Evolutionary conservation across 441 rosid species (phyloP).

Genomic region (Adansonia rubrostipa): DNA sequence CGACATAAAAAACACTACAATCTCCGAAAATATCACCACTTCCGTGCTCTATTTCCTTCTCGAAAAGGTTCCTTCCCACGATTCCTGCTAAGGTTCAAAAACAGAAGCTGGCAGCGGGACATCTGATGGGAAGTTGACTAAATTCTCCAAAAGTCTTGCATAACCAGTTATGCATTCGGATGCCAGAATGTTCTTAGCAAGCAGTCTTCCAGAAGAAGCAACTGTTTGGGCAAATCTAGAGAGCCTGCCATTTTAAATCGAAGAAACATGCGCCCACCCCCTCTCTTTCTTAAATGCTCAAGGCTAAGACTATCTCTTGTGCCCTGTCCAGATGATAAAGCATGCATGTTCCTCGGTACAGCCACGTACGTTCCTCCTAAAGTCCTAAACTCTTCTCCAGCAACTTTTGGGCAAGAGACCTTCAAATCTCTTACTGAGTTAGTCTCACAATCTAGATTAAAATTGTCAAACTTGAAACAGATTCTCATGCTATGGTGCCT

Average conservation of each 20-base stretch:
- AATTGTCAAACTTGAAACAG: no score
- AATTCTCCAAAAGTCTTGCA: slow-evolving; percentile 80
- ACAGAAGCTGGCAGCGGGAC: slow-evolving; percentile 67
- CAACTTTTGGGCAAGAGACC: no score
- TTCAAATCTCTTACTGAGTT: no score
- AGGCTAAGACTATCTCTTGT: no score
- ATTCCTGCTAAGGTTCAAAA: slow-evolving; percentile 58
- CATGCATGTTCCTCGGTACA: no score
- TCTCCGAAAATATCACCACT: slow-evolving; percentile 40
- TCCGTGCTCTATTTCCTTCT: slow-evolving; percentile 49
- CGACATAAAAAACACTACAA: slow-evolving; percentile 56
- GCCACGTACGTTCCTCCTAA: no score
- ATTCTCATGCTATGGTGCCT: no score
- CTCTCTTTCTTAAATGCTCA: no score
- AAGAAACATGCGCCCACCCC: background rate
- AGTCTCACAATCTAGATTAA: no score
- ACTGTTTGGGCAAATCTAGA: slow-evolving; percentile 71
- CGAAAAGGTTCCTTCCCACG: slow-evolving; percentile 82
- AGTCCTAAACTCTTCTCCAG: no score
- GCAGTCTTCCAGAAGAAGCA: slow-evolving; percentile 78
- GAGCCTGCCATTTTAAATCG: slow-evolving; percentile 76
- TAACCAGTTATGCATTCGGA: slow-evolving; percentile 75
- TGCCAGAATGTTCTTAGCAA: slow-evolving; percentile 81
- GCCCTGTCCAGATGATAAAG: no score
- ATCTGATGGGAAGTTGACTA: slow-evolving; percentile 78